Evolutionary conservation across 306 rosid genomes (phyloP).

Genomic region (Vigna unguiculata): DNA sequence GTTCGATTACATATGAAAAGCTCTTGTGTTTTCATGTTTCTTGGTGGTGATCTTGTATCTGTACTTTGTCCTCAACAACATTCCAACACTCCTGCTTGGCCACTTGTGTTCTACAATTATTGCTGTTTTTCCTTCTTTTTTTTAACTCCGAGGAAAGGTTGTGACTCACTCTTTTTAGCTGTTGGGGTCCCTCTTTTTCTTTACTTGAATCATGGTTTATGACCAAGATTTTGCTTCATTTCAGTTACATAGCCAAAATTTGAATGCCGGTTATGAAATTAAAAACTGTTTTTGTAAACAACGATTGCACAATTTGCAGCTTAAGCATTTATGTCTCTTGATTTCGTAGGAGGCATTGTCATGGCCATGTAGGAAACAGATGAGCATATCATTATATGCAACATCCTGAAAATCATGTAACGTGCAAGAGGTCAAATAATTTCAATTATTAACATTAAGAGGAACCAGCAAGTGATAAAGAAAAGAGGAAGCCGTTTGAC

Average conservation of each 20-base stretch:
- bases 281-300: not conserved
- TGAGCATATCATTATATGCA: constrained; percentile 1
- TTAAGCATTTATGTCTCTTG: constrained; percentile 7
- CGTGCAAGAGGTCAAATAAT: constrained; percentile 37
- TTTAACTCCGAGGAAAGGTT: constrained; percentile 45
- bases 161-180: constrained; percentile 33
- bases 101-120: constrained; percentile 58
- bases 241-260: constrained; percentile 17
- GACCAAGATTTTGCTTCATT: constrained; percentile 11
- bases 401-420: constrained; percentile 33
- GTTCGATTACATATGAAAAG: constrained; percentile 43
- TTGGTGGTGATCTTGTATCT: constrained; percentile 46
- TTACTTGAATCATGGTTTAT: constrained; percentile 7
- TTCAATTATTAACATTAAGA: constrained; percentile 30
- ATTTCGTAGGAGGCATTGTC: not conserved
- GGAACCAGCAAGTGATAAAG: constrained; percentile 41
- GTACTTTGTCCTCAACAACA: constrained; percentile 69
- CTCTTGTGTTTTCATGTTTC: constrained; percentile 45
- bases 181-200: constrained; percentile 24
- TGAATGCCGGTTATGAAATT: not conserved
- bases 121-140: constrained; percentile 33
- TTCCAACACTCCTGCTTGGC: constrained; percentile 65
- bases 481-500: constrained; percentile 15
- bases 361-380: constrained; percentile 12
- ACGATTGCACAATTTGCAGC: constrained; percentile 1